Evolutionary conservation across 1,284 basidiomycete species (phyloP), one percentile per base, ranked within the genome.

Genomic region (Ustilago curta): DNA sequence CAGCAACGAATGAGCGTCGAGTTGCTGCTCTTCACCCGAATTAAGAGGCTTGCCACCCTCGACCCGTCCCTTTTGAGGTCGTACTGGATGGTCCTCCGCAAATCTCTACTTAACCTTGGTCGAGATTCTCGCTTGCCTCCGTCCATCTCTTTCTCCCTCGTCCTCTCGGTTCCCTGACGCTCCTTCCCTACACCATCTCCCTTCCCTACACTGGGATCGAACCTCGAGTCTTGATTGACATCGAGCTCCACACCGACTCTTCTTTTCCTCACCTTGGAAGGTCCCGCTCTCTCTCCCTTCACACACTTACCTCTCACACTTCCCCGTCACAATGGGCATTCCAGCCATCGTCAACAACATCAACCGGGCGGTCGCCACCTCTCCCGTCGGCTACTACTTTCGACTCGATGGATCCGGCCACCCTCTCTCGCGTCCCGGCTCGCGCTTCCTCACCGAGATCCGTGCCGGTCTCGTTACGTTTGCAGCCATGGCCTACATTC

Each of bases 401-500:
- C 88, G 90, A 54, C 88, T 95, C 31, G 93, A 94, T 78, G 93
- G 93, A 12, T 91, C 90, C 42, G 93, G 93, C 23, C 91, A 91
- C 81, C 88, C 89, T 29, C 89, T 89, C 62, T 91, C 91, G 83
- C 90, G 93, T 67, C 86, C 87, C 59, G 92, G 92, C 27, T 91
- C 93, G 25, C 88, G 90, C 62, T 95, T 94, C 67, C 65, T 81
- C 21, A 75, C 72, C 39, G 83, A 84, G 70, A 66, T 84, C 25
- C 78, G 83, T 14, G 80, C 83, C 42, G 83, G 83, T 39, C 66
- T 80, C 37, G 82, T 84, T 47, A 83, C 82, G 8, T 82, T 83
- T 45, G 77, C 82, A 42, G 79, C 83, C n/a, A 82, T 83, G 81
- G 81, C 81, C 37, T 83, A 83, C 61, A 82, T 87, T 91, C 94